A percentile compares a stretch with the other conserved stretches of the same genome.
Evolutionary conservation across 179 eudicot genomes (phyloP).

Genomic region (Sideroxylon spinosum): DNA sequence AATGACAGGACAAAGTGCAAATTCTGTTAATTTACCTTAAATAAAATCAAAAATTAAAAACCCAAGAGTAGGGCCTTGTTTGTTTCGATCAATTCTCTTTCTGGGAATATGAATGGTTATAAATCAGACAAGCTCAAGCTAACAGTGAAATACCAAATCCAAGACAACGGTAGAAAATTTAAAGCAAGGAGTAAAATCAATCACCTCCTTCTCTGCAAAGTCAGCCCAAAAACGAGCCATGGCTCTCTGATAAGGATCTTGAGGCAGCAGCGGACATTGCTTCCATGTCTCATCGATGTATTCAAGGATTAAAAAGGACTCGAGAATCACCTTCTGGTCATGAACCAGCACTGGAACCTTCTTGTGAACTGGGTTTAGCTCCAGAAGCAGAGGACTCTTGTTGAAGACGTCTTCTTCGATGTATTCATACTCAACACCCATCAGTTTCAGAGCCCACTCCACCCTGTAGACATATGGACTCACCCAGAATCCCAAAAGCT

Average conservation of each 20-base stretch:
- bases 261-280: slow-evolving; percentile 13
- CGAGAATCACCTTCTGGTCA: not conserved
- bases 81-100: too few relatives aligned
- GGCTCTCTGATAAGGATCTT: slow-evolving; percentile 14
- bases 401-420: slow-evolving; percentile 25
- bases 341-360: slow-evolving; percentile 18
- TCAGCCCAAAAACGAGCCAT: slow-evolving; percentile 10
- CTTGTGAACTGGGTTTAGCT: slow-evolving; percentile 13
- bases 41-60: too few relatives aligned
- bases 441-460: slow-evolving; percentile 24
- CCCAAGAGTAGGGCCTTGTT: too few relatives aligned
- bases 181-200: not conserved
- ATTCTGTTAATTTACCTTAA: too few relatives aligned
- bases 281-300: slow-evolving; percentile 21
- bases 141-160: too few relatives aligned
- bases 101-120: too few relatives aligned
- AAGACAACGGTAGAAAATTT: not conserved
- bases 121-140: too few relatives aligned
- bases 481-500: slow-evolving; percentile 21
- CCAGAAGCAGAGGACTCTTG: slow-evolving; percentile 19
- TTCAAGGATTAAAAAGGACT: slow-evolving; percentile 13
- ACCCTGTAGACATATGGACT: slow-evolving; percentile 16
- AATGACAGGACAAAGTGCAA: too few relatives aligned
- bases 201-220: slow-evolving; percentile 14
- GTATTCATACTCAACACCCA: slow-evolving; percentile 20